Percentiles rank a stretch among this genome's conserved stretches.
phyloP scores from a whole-genome alignment of 148 eudicot genomes.

The Amaranthus palmeri region DNA sequence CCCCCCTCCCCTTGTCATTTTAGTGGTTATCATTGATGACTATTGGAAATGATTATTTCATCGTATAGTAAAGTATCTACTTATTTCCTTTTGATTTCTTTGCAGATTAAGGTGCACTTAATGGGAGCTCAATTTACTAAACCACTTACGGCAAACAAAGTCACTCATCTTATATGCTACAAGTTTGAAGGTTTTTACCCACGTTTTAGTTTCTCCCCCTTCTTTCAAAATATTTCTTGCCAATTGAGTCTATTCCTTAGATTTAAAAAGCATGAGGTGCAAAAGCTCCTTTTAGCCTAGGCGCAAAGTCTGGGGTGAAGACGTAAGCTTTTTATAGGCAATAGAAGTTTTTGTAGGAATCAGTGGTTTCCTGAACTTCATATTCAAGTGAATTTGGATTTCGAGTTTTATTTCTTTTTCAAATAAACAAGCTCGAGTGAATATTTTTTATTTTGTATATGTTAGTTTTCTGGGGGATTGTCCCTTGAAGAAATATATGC shows the following conservation, averaged over 20 bases:
- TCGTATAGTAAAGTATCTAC: background rate
- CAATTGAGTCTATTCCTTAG: background rate
- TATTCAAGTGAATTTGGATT: too few species aligned
- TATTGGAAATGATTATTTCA: background rate
- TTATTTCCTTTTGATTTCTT: slow-evolving; percentile 3
- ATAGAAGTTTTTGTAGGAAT: too few species aligned
- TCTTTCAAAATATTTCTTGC: slow-evolving; percentile 1
- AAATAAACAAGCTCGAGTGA: too few species aligned
- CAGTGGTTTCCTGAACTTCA: too few species aligned
- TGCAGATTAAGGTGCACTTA: slow-evolving; percentile 61
- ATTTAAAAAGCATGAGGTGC: too few species aligned
- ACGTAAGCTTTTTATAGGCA: too few species aligned
- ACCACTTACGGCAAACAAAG: slow-evolving; percentile 66
- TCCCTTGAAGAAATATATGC: background rate
- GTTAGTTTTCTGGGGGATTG: too few species aligned
- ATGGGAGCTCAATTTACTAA: slow-evolving; percentile 89
- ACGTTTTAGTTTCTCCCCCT: background rate
- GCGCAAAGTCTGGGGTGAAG: too few species aligned
- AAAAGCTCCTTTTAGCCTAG: too few species aligned
- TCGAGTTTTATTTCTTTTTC: too few species aligned
- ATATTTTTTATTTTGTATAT: background rate
- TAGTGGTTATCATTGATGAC: background rate
- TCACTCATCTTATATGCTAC: slow-evolving; percentile 95
- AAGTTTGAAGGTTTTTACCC: slow-evolving; percentile 40
- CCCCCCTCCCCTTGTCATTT: background rate